phyloP scores from a whole-genome alignment of 2,329 filamentous ascomycete genomes.

The Aspergillus quadrilineatus region DNA sequence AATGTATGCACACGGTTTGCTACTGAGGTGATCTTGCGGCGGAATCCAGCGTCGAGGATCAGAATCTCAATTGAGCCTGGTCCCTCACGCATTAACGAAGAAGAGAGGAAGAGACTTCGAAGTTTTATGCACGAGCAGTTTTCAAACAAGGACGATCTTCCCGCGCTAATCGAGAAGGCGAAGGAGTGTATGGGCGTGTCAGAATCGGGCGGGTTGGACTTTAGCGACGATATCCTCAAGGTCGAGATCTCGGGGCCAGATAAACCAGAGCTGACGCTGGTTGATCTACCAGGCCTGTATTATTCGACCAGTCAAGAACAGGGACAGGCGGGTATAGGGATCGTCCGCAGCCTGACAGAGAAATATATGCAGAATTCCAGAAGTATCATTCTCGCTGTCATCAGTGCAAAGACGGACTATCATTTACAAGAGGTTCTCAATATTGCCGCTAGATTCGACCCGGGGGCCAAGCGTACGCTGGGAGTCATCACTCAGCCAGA shows the following conservation, averaged over 20 bases:
- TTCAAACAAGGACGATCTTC: constrained; percentile 33
- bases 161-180: constrained; percentile 53
- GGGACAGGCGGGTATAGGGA: constrained; percentile 51
- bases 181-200: constrained; percentile 53
- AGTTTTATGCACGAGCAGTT: constrained; percentile 16
- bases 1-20: constrained; percentile 61
- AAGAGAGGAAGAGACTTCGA: constrained; percentile 5
- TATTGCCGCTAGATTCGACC: constrained; percentile 41
- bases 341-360: constrained; percentile 51
- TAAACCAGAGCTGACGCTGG: constrained; percentile 60
- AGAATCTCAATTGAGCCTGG: constrained; percentile 47
- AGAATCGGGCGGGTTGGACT: constrained; percentile 17
- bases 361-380: constrained; percentile 58
- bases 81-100: constrained; percentile 17
- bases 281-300: constrained; percentile 62
- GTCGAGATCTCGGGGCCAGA: constrained; percentile 61
- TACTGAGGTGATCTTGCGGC: constrained; percentile 58
- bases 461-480: constrained; percentile 34
- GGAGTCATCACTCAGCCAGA: constrained; percentile 53
- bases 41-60: constrained; percentile 36
- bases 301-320: constrained; percentile 55
- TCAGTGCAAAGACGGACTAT: constrained; percentile 52
- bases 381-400: constrained; percentile 60
- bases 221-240: constrained; percentile 53
- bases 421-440: constrained; percentile 60